Evolutionary conservation across 1,284 basidiomycete genomes (phyloP).

Genomic region (Heterobasidion occidentale): DNA sequence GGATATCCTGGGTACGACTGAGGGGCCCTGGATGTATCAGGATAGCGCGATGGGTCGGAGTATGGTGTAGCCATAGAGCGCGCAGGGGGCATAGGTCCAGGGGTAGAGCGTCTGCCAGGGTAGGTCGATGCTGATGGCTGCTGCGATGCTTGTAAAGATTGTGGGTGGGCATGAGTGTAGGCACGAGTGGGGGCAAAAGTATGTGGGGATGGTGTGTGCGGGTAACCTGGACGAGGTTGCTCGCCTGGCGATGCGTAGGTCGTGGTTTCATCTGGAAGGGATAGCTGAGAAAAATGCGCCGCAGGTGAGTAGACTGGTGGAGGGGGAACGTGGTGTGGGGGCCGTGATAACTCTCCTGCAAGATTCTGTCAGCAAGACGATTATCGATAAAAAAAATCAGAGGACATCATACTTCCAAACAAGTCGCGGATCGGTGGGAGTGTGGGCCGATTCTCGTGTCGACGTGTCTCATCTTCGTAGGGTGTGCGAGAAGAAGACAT

Average conservation of each 20-base stretch:
- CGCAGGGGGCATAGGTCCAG: background rate
- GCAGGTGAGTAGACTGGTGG: conserved; percentile 7
- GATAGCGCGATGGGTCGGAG: background rate
- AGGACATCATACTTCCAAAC: conserved; percentile 45
- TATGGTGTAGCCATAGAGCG: conserved; percentile 1
- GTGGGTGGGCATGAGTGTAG: conserved; percentile 1
- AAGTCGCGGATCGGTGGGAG: conserved; percentile 70
- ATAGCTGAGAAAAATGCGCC: conserved; percentile 5
- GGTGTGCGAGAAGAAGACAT: conserved; percentile 32
- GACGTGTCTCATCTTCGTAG: conserved; percentile 25
- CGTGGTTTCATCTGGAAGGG: conserved; percentile 6
- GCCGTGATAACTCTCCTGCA: conserved; percentile 12
- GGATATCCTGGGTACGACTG: background rate
- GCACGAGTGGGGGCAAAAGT: background rate
- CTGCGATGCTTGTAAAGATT: background rate
- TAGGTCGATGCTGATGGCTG: background rate
- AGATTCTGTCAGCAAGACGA: background rate
- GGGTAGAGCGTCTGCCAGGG: background rate
- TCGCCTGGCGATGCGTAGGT: background rate
- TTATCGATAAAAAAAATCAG: background rate
- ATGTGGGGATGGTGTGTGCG: background rate
- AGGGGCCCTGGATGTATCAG: background rate
- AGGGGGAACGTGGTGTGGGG: conserved; percentile 4
- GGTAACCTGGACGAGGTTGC: background rate
- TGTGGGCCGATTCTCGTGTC: conserved; percentile 44